Evolutionary conservation across 139 green algal species (phyloP).

Genomic region (Chlorella sp.): DNA sequence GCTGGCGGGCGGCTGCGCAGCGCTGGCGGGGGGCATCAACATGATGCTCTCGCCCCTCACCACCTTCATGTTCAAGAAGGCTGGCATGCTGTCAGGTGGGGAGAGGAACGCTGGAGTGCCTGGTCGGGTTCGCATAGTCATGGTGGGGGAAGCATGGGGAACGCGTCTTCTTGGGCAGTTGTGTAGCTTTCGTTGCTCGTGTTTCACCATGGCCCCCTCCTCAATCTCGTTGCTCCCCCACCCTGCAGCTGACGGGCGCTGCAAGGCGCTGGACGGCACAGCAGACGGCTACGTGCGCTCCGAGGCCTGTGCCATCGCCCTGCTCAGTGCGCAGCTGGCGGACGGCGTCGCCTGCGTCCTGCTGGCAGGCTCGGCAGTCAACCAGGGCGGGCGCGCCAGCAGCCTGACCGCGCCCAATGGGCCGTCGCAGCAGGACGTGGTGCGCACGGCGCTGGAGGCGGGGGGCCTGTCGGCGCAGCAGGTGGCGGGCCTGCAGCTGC

Average conservation of each 20-base stretch:
- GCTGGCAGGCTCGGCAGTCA: constrained; percentile 43
- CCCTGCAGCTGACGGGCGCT: constrained; percentile 56
- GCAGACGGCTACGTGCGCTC: constrained; percentile 63
- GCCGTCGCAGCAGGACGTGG: constrained; percentile 55
- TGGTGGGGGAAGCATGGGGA: too few relatives aligned
- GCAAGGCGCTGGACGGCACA: constrained; percentile 51
- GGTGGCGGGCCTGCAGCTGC: constrained; percentile 39
- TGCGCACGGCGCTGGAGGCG: constrained; percentile 62
- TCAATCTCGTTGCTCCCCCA: too few relatives aligned
- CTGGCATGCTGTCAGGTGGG: constrained; percentile 62
- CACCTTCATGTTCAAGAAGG: constrained; percentile 47
- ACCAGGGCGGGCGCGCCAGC: constrained; percentile 51
- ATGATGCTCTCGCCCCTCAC: constrained; percentile 47
- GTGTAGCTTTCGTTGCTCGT: too few relatives aligned
- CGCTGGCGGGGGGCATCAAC: constrained; percentile 45
- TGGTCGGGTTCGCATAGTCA: too few relatives aligned
- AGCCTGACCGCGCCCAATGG: constrained; percentile 56
- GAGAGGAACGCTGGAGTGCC: too few relatives aligned
- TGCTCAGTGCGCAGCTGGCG: constrained; percentile 9
- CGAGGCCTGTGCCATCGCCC: constrained; percentile 34
- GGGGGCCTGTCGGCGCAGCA: constrained; percentile 19
- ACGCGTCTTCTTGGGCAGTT: too few relatives aligned
- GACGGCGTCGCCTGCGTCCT: not conserved
- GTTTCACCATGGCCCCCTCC: too few relatives aligned
- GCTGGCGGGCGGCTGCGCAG: constrained; percentile 18